phyloP scores from a whole-genome alignment of 2,329 filamentous ascomycete species.

The Botrytis hyacinthi region DNA sequence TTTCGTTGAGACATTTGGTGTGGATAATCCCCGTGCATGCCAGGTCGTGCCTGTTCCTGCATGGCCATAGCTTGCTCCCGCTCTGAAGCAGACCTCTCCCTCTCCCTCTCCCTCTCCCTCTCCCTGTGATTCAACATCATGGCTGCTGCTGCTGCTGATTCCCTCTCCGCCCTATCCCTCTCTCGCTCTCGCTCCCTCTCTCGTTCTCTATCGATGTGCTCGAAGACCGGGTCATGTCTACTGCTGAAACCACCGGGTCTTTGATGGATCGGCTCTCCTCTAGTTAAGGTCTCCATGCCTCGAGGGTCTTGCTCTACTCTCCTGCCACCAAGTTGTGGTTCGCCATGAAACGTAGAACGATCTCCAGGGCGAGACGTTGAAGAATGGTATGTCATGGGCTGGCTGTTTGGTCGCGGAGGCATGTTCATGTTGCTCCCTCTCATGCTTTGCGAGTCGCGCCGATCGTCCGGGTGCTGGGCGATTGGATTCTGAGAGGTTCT shows the following conservation, averaged over 20 bases:
- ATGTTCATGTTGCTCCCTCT: conserved; percentile 34
- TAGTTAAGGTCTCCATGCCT: conserved; percentile 39
- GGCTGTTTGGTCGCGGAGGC: conserved; percentile 39
- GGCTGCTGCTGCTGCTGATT: conserved; percentile 12
- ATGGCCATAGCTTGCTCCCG: conserved; percentile 43
- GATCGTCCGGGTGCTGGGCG: conserved; percentile 46
- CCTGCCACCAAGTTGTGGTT: conserved; percentile 27
- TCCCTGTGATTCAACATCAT: conserved; percentile 6
- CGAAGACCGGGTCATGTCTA: conserved; percentile 43
- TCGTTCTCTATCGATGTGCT: conserved; percentile 52
- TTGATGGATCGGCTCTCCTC: conserved; percentile 38
- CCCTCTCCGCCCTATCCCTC: conserved; percentile 38
- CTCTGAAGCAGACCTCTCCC: conserved; percentile 6
- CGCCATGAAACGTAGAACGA: conserved; percentile 25
- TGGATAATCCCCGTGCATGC: conserved; percentile 29
- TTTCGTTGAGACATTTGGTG: conserved; percentile 34
- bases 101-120: conserved; percentile 5
- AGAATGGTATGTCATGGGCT: conserved; percentile 37
- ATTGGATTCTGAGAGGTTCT: conserved; percentile 39
- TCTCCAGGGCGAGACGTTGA: conserved; percentile 49
- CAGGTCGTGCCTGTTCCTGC: conserved; percentile 25
- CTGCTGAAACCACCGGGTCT: conserved; percentile 33
- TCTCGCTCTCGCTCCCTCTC: conserved; percentile 30
- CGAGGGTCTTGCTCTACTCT: conserved; percentile 28
- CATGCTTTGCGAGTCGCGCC: conserved; percentile 39